A percentile compares a stretch with the other conserved stretches of the same genome.
Conservation (phyloP, 495 filamentous ascomycete genomes). For the Physcia stellaris region DNA sequence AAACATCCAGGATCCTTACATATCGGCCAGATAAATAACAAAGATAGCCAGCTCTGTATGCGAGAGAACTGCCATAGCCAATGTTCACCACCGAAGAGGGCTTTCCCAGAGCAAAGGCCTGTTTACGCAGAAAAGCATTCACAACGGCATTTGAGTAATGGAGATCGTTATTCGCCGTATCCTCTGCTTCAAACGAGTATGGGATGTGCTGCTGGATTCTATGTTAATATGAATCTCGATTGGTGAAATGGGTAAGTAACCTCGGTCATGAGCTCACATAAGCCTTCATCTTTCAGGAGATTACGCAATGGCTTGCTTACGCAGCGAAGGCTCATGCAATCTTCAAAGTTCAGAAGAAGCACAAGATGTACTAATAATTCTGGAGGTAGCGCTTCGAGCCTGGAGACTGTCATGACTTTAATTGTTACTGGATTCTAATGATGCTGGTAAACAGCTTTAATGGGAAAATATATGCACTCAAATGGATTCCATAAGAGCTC, state of each 20-base stretch:
- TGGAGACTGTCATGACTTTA: no score
- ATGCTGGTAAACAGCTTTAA: no score
- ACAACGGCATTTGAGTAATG: conserved; percentile 43
- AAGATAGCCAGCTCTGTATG: conserved; percentile 49
- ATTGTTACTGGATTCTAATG: no score
- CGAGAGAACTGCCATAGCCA: conserved; percentile 45
- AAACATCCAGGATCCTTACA: conserved; percentile 53
- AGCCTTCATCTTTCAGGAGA: conserved; percentile 43
- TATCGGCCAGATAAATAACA: conserved; percentile 43
- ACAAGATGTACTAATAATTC: conserved; percentile 20
- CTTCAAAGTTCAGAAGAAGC: conserved; percentile 31
- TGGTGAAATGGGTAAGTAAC: conserved; percentile 24
- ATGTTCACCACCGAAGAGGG: conserved; percentile 49
- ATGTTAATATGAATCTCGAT: conserved; percentile 12
- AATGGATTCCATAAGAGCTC: no score
- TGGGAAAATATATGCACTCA: no score
- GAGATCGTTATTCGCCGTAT: conserved; percentile 29
- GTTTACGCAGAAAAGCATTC: conserved; percentile 43
- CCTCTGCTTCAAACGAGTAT: conserved; percentile 42
- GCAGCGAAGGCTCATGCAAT: conserved; percentile 33
- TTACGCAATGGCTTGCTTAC: conserved; percentile 39
- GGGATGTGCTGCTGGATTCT: conserved; percentile 27
- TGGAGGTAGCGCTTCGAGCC: no score
- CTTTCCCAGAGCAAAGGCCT: conserved; percentile 45
- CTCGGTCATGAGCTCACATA: conserved; percentile 45